Conservation (phyloP, 495 filamentous ascomycete species). For the Penicillium coffeae region DNA sequence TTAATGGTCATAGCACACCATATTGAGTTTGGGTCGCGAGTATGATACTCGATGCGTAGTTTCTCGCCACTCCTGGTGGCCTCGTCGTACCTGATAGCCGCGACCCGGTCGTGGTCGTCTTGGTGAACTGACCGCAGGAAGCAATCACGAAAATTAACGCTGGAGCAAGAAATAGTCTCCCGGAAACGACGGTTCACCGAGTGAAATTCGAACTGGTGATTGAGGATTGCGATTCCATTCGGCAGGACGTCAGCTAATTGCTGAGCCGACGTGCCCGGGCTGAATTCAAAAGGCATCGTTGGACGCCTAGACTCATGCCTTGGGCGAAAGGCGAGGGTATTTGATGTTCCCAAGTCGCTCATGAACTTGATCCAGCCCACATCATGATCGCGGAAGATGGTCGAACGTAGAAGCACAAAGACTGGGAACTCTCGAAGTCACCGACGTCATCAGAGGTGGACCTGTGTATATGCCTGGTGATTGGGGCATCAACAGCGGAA, state of each 20-base stretch:
- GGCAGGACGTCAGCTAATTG: slow-evolving; percentile 28
- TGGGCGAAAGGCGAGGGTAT: too few species aligned
- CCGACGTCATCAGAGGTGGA: too few species aligned
- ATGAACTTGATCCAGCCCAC: too few species aligned
- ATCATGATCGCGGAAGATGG: too few species aligned
- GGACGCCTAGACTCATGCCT: too few species aligned
- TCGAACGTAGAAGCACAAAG: too few species aligned
- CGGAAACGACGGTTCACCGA: slow-evolving; percentile 22
- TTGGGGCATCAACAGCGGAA: too few species aligned
- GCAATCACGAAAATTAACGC: slow-evolving; percentile 8
- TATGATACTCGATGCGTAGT: slow-evolving; percentile 21
- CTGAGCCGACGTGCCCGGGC: too few species aligned
- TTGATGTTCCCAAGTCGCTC: too few species aligned
- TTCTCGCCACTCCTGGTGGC: slow-evolving; percentile 1
- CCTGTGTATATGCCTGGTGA: too few species aligned
- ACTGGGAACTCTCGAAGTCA: too few species aligned
- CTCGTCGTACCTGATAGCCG: slow-evolving; percentile 5
- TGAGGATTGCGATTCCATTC: slow-evolving; percentile 20
- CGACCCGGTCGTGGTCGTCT: slow-evolving; percentile 20
- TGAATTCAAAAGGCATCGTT: too few species aligned
- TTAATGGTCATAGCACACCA: slow-evolving; percentile 21
- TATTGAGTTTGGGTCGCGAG: not conserved
- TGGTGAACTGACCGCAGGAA: slow-evolving; percentile 18
- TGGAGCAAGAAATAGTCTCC: slow-evolving; percentile 8
- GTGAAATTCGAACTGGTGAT: slow-evolving; percentile 13